Percentiles rank a stretch among this genome's conserved stretches.
Evolutionary conservation across 2,329 filamentous ascomycete genomes (phyloP).

Genomic region (Epichloe typhina): DNA sequence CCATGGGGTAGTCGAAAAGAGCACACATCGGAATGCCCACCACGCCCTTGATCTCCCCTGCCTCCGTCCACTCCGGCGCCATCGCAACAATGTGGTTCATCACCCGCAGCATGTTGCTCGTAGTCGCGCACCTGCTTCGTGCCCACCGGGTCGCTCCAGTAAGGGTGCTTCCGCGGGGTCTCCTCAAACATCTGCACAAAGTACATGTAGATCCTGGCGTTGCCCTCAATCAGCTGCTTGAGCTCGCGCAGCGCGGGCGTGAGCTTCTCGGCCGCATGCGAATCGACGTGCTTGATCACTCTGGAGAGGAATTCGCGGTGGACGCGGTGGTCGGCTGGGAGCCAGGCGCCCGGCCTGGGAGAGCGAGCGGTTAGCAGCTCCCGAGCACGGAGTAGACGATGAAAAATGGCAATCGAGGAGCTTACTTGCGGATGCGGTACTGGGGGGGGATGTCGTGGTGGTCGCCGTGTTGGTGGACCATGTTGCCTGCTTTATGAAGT

Average conservation of each 20-base stretch:
- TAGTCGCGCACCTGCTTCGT: slow-evolving; percentile 51
- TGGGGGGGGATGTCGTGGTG: slow-evolving; percentile 35
- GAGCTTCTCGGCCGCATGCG: slow-evolving; percentile 32
- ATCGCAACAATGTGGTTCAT: slow-evolving; percentile 45
- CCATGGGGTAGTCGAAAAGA: slow-evolving; percentile 44
- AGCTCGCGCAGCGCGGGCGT: slow-evolving; percentile 52
- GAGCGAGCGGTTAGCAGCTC: too few species aligned
- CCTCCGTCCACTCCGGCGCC: slow-evolving; percentile 40
- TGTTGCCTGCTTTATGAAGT: slow-evolving; percentile 13
- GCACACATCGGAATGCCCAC: slow-evolving; percentile 41
- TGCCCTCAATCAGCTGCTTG: slow-evolving; percentile 49
- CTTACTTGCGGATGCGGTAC: slow-evolving; percentile 29
- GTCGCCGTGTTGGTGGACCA: slow-evolving; percentile 38
- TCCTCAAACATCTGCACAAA: slow-evolving; percentile 56
- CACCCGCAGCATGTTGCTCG: slow-evolving; percentile 49
- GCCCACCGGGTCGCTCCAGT: slow-evolving; percentile 48
- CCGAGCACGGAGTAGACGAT: too few species aligned
- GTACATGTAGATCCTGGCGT: slow-evolving; percentile 52
- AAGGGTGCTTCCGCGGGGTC: slow-evolving; percentile 46
- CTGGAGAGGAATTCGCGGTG: slow-evolving; percentile 50
- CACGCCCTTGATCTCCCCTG: slow-evolving; percentile 36
- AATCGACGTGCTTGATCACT: slow-evolving; percentile 41
- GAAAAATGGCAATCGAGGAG: background rate
- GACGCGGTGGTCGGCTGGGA: slow-evolving; percentile 48
- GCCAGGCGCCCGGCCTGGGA: slow-evolving; percentile 42